Percentiles rank a stretch among this genome's conserved stretches.
Conservation (phyloP, 108 stramenopile species). For the Aurantiochytrium sp. region DNA sequence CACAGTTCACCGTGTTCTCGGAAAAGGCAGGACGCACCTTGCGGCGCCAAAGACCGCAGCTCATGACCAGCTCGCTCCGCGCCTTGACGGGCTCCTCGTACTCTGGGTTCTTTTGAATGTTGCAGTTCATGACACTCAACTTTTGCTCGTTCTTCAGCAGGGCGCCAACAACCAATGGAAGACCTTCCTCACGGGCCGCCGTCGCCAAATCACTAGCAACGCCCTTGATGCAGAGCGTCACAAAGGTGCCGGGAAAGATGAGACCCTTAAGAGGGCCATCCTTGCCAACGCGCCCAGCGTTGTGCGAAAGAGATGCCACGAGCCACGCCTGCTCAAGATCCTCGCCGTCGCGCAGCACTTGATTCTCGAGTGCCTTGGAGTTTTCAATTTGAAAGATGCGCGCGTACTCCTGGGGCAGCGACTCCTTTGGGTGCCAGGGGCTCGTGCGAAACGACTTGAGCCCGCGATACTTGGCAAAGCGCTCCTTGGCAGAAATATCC, state of each 20-base stretch:
- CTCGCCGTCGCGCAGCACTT: constrained; percentile 53
- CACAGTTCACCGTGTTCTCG: constrained; percentile 87
- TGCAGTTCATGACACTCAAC: constrained; percentile 86
- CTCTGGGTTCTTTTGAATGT: constrained; percentile 49
- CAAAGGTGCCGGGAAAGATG: constrained; percentile 73
- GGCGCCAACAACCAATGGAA: constrained; percentile 63
- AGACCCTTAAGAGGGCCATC: constrained; percentile 49
- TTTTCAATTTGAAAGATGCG: constrained; percentile 78
- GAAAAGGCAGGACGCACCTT: constrained; percentile 80
- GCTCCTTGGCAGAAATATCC: constrained; percentile 71
- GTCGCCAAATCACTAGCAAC: constrained; percentile 53
- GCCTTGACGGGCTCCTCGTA: not conserved
- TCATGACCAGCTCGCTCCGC: constrained; percentile 2
- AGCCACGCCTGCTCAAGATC: constrained; percentile 56
- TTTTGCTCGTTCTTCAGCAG: constrained; percentile 92
- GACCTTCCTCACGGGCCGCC: constrained; percentile 31
- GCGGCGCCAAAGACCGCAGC: constrained; percentile 81
- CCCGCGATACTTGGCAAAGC: constrained; percentile 90
- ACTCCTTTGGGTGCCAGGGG: constrained; percentile 92
- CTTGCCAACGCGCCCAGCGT: not conserved
- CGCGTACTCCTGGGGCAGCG: constrained; percentile 86
- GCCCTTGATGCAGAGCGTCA: constrained; percentile 65
- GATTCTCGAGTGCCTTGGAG: constrained; percentile 72
- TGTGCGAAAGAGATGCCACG: constrained; percentile 2
- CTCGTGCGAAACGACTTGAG: constrained; percentile 84